phyloP scores from a whole-genome alignment of 306 rosid genomes.

The Albizia julibrissin region DNA sequence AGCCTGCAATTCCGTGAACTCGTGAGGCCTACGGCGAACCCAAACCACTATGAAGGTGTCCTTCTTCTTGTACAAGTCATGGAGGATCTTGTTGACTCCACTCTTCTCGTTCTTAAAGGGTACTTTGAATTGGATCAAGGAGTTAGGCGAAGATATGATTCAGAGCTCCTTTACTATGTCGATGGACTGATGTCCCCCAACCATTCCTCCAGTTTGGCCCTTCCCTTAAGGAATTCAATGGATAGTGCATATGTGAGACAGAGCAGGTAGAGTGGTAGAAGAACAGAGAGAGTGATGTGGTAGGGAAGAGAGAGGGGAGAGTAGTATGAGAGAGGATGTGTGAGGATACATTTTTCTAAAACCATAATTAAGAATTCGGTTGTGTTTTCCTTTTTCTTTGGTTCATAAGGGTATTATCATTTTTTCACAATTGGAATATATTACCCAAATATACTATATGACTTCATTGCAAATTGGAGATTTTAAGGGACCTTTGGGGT shows the following conservation, averaged over 20 bases:
- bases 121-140: conserved; percentile 43
- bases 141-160: conserved; percentile 46
- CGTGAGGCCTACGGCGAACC: conserved; percentile 69
- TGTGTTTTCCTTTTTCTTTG: too few species aligned
- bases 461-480: too few species aligned
- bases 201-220: conserved; percentile 78
- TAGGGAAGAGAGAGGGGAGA: too few species aligned
- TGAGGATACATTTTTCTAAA: too few species aligned
- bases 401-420: too few species aligned
- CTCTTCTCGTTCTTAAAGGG: conserved; percentile 76
- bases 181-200: conserved; percentile 77
- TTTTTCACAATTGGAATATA: too few species aligned
- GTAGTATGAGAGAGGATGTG: too few species aligned
- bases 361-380: too few species aligned
- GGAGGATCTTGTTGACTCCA: conserved; percentile 78
- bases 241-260: conserved; percentile 36
- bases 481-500: too few species aligned
- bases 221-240: conserved; percentile 72
- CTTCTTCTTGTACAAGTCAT: conserved; percentile 66
- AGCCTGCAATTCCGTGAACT: conserved; percentile 69
- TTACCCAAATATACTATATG: too few species aligned
- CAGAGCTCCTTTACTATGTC: conserved; percentile 86
- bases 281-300: too few species aligned
- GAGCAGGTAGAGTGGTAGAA: too few species aligned
- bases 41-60: conserved; percentile 69